Conservation (phyloP, 2,329 filamentous ascomycete species). For the Arachnomyces sp. region DNA sequence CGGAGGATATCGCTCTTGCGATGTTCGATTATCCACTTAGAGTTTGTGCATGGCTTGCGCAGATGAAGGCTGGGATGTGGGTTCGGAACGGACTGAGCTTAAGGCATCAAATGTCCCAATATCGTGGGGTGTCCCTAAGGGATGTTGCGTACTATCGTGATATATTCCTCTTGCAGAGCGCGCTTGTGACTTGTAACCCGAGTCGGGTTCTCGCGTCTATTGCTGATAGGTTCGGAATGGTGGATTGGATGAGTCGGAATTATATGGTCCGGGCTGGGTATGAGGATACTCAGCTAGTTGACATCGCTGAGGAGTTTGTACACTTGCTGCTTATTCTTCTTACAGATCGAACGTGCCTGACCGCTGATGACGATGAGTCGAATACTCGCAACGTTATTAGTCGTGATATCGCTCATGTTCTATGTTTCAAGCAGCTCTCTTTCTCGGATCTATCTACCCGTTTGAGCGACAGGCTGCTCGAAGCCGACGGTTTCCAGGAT, state of each 20-base stretch:
- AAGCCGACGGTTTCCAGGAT: slow-evolving; percentile 77
- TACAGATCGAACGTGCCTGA: slow-evolving; percentile 74
- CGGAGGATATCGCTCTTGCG: slow-evolving; percentile 75
- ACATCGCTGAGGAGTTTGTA: slow-evolving; percentile 91
- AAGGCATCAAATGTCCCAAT: slow-evolving; percentile 88
- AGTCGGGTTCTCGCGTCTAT: slow-evolving; percentile 79
- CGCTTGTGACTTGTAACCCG: slow-evolving; percentile 76
- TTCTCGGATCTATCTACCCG: slow-evolving; percentile 86
- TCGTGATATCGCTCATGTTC: slow-evolving; percentile 81
- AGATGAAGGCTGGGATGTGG: slow-evolving; percentile 99
- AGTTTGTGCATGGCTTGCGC: slow-evolving; percentile 91
- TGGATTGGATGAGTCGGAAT: slow-evolving; percentile 74
- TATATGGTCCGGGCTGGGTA: slow-evolving; percentile 68
- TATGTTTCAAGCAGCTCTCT: slow-evolving; percentile 93
- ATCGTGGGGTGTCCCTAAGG: slow-evolving; percentile 77
- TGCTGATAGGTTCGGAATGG: slow-evolving; percentile 83
- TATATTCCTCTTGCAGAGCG: slow-evolving; percentile 86
- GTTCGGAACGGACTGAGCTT: slow-evolving; percentile 94
- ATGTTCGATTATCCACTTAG: slow-evolving; percentile 89
- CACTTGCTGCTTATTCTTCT: slow-evolving; percentile 86
- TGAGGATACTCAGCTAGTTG: slow-evolving; percentile 80
- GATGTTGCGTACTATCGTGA: slow-evolving; percentile 93
- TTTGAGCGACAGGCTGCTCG: slow-evolving; percentile 79
- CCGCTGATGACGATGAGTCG: slow-evolving; percentile 25
- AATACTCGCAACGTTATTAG: slow-evolving; percentile 66